Percentiles rank a stretch among this genome's conserved stretches.
phyloP scores from a whole-genome alignment of 805 yeast species.

The Kluyveromyces wickerhamii region DNA sequence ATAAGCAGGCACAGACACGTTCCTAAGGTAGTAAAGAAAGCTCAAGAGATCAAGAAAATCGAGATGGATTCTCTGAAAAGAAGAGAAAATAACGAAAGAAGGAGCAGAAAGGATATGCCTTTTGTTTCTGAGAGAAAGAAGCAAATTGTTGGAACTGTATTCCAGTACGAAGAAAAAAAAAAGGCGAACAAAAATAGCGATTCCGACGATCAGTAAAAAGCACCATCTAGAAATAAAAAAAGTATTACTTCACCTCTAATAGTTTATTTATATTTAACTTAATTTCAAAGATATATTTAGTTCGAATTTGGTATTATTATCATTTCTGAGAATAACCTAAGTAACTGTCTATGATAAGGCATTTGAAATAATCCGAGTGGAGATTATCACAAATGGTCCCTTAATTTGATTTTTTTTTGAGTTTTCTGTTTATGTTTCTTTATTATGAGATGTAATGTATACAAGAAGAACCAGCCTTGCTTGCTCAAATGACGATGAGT shows the following conservation, averaged over 20 bases:
- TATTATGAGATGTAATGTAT: not conserved
- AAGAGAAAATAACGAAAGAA: conserved; percentile 75
- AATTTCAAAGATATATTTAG: too few species aligned
- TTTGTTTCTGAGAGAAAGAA: conserved; percentile 69
- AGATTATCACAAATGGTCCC: too few species aligned
- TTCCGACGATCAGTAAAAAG: not conserved
- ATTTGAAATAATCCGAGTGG: too few species aligned
- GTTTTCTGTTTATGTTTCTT: too few species aligned
- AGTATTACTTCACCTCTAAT: too few species aligned
- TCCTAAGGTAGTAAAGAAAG: conserved; percentile 81
- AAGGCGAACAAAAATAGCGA: conserved; percentile 10
- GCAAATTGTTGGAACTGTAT: conserved; percentile 78
- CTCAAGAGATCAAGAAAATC: conserved; percentile 71
- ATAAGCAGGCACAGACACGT: conserved; percentile 89
- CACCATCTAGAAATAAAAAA: too few species aligned
- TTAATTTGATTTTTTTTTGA: too few species aligned
- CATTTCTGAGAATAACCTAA: too few species aligned
- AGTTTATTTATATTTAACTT: too few species aligned
- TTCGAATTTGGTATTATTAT: too few species aligned
- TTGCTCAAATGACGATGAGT: conserved; percentile 2
- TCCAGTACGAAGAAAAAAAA: conserved; percentile 39
- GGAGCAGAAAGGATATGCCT: conserved; percentile 59
- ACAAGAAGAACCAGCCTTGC: conserved; percentile 7
- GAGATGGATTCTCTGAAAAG: conserved; percentile 69
- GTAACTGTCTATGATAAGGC: too few species aligned